Conservation (phyloP, 2,329 filamentous ascomycete genomes). For the Alternaria infectoria region DNA sequence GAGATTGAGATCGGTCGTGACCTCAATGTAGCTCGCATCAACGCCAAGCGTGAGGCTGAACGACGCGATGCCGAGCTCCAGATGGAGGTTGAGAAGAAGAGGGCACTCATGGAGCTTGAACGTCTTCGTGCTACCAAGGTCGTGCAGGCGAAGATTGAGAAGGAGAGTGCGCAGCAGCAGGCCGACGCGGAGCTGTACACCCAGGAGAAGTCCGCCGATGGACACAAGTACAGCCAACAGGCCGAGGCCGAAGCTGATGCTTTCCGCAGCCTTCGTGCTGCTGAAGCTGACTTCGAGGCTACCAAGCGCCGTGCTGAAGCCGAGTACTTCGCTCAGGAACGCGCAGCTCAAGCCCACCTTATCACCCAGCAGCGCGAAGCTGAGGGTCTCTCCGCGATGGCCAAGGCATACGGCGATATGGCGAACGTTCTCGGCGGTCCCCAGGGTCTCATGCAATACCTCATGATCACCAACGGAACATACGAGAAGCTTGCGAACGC, state of each 20-base stretch:
- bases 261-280: conserved; percentile 49
- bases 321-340: conserved; percentile 50
- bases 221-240: conserved; percentile 64
- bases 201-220: conserved; percentile 60
- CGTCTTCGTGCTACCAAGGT: conserved; percentile 78
- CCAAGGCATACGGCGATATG: conserved; percentile 77
- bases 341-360: conserved; percentile 66
- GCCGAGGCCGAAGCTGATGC: conserved; percentile 63
- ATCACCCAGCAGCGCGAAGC: conserved; percentile 73
- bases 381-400: conserved; percentile 77
- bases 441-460: conserved; percentile 77
- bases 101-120: conserved; percentile 80
- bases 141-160: conserved; percentile 74
- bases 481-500: conserved; percentile 79
- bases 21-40: conserved; percentile 76
- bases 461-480: conserved; percentile 85
- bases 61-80: conserved; percentile 80
- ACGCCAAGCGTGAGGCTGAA: conserved; percentile 75
- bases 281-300: conserved; percentile 53
- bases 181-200: conserved; percentile 64
- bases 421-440: conserved; percentile 77
- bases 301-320: conserved; percentile 52
- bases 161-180: conserved; percentile 71
- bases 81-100: conserved; percentile 76
- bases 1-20: conserved; percentile 76